phyloP scores from a whole-genome alignment of 345 rosid genomes.

The Chamaenerion angustifolium region DNA sequence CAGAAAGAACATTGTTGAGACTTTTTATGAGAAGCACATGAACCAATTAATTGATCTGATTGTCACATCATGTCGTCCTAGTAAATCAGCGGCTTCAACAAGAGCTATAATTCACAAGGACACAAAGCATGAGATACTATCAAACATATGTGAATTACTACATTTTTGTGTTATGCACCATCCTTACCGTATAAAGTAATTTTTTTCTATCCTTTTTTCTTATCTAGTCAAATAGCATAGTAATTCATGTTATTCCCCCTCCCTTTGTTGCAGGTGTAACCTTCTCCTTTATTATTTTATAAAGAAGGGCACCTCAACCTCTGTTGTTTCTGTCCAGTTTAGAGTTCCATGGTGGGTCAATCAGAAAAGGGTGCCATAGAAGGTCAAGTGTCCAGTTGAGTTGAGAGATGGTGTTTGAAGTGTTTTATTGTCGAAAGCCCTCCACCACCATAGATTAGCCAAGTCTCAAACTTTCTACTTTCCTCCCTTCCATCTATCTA shows the following conservation, averaged over 20 bases:
- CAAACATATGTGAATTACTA: constrained; percentile 80
- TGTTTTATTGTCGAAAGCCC: too few species aligned
- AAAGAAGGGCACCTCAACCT: too few species aligned
- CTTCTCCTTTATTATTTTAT: constrained; percentile 73
- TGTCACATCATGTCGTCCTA: constrained; percentile 52
- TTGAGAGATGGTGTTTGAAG: too few species aligned
- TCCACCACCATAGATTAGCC: too few species aligned
- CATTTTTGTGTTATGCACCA: constrained; percentile 94
- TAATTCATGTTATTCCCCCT: constrained; percentile 9
- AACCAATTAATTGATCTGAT: constrained; percentile 78
- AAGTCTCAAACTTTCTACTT: too few species aligned
- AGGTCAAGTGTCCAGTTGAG: too few species aligned
- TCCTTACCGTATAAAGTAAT: constrained; percentile 85
- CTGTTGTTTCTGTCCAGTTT: too few species aligned
- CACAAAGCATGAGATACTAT: constrained; percentile 75
- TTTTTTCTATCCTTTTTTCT: not conserved
- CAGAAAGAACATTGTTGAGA: constrained; percentile 87
- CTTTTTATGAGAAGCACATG: constrained; percentile 90
- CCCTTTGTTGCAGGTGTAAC: constrained; percentile 48
- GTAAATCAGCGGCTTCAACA: constrained; percentile 31
- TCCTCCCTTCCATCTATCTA: too few species aligned
- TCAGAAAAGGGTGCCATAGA: too few species aligned
- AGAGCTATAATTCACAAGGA: constrained; percentile 27
- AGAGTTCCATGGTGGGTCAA: too few species aligned
- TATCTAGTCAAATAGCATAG: not conserved